phyloP scores from a whole-genome alignment of 108 stramenopile species.

The Poteriospumella lacustris region DNA sequence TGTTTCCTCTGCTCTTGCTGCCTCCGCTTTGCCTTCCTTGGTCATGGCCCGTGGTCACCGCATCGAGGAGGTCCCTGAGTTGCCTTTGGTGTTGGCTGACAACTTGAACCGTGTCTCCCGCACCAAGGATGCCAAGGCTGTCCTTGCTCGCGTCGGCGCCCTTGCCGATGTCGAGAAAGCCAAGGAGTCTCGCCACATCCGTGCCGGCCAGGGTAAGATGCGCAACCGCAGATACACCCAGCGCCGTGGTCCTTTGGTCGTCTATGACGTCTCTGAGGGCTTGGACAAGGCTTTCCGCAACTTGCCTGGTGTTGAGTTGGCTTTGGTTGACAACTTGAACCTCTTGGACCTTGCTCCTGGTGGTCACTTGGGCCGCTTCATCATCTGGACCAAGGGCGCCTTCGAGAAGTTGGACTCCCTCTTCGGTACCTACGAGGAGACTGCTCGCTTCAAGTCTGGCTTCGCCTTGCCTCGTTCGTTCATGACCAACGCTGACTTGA shows the following conservation, averaged over 20 bases:
- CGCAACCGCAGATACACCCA: slow-evolving; percentile 89
- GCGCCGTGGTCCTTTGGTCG: slow-evolving; percentile 92
- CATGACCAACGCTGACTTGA: slow-evolving; percentile 96
- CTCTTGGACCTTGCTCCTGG: slow-evolving; percentile 95
- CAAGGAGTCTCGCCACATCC: slow-evolving; percentile 87
- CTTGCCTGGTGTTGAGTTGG: slow-evolving; percentile 91
- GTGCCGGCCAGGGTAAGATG: slow-evolving; percentile 98
- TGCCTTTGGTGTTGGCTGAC: slow-evolving; percentile 86
- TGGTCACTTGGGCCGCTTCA: slow-evolving; percentile 98
- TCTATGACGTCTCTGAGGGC: slow-evolving; percentile 83
- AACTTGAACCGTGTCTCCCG: slow-evolving; percentile 65
- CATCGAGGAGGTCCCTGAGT: slow-evolving; percentile 90
- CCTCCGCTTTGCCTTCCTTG: slow-evolving; percentile 88
- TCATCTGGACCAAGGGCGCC: slow-evolving; percentile 92
- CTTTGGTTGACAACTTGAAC: slow-evolving; percentile 84
- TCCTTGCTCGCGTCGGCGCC: slow-evolving; percentile 82
- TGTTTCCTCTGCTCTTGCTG: slow-evolving; percentile 92
- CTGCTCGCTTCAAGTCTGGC: slow-evolving; percentile 53
- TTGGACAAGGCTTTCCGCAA: slow-evolving; percentile 82
- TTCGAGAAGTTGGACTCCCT: slow-evolving; percentile 86
- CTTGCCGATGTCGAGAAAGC: slow-evolving; percentile 87
- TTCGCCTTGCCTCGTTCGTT: slow-evolving; percentile 65
- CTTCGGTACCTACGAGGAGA: slow-evolving; percentile 76
- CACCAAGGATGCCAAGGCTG: slow-evolving; percentile 83
- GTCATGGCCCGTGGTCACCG: slow-evolving; percentile 98